A percentile compares a stretch with the other conserved stretches of the same genome.
These are phyloP conservation scores for Cytospora piceae DNA, from an alignment of 2,329 filamentous ascomycete genomes.

Conservation along the genomic window DNA sequence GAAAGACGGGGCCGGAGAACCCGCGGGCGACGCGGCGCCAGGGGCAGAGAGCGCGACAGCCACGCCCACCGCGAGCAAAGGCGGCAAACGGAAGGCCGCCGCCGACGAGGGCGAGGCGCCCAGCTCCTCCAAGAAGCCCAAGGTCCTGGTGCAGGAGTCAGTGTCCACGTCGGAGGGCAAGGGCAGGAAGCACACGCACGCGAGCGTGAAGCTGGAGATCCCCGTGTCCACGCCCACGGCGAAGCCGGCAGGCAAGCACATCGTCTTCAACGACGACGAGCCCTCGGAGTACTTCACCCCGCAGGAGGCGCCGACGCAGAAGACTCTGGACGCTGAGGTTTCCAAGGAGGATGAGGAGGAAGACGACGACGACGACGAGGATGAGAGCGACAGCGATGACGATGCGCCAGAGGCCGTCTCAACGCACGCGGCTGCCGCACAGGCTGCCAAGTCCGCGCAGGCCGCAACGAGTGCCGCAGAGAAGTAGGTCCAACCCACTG, in stretches of 20 bases:
- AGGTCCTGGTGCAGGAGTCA: slow-evolving; percentile 33
- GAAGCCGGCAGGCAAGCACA: slow-evolving; percentile 33
- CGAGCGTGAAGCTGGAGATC: slow-evolving; percentile 31
- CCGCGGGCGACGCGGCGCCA: slow-evolving; percentile 9
- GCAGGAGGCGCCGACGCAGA: slow-evolving; percentile 34
- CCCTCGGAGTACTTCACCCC: slow-evolving; percentile 39
- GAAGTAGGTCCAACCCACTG: slow-evolving; percentile 46
- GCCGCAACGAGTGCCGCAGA: slow-evolving; percentile 54
- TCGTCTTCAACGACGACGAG: slow-evolving; percentile 39
- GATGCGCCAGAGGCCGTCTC: slow-evolving; percentile 64
- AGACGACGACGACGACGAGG: slow-evolving; percentile 32
- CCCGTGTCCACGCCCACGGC: slow-evolving; percentile 32
- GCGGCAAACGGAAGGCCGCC: slow-evolving; percentile 26
- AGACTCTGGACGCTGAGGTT: slow-evolving; percentile 33
- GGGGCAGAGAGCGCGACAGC: slow-evolving; percentile 3
- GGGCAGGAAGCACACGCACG: slow-evolving; percentile 30
- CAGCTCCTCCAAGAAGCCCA: slow-evolving; percentile 29
- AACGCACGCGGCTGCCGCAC: slow-evolving; percentile 51
- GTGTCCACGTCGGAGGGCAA: slow-evolving; percentile 20
- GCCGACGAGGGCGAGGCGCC: slow-evolving; percentile 1
- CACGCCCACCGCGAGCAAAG: slow-evolving; percentile 22
- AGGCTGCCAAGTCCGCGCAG: slow-evolving; percentile 50
- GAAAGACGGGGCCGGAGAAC: slow-evolving; percentile 18
- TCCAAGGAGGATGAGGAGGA: slow-evolving; percentile 27
- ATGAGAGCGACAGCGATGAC: slow-evolving; percentile 46